Evolutionary conservation across 1,284 basidiomycete genomes (phyloP), one percentile per base, ranked within the genome.

Genomic region (Blastosporella zonata): DNA sequence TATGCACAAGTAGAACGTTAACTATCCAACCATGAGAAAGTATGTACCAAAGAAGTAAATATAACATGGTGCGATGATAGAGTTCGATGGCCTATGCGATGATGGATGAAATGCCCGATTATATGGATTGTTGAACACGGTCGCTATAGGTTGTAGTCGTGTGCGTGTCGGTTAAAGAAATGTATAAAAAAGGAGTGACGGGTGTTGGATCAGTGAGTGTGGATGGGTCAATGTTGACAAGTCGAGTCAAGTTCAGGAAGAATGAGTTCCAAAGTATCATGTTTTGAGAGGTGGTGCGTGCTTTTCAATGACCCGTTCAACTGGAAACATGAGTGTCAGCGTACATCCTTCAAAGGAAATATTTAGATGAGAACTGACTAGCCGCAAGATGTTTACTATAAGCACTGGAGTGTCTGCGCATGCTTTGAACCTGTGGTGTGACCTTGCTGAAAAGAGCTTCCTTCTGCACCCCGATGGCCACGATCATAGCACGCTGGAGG

Each of bases 371-470:
- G 34, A 44, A 71, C 87, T 56, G 63, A 90, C 89, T 90, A 34
- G 90, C 81, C 40, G 78, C 74, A 46, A 93, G 77, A 62, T 92
- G 88, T 67, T 90, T 89, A 68, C 78, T 86, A 63, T 89, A 86
- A 21, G 80, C 77, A 59, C 78, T 82, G 20, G 84, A 82, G 57
- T 82, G 83, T 57, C 79, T 75, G 47, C 86, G 80, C 77, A 93
- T 86, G 60, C 70, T 81, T 35, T 73, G 70, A 15, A 93, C 71
- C 55, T 90, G 81, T 23, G 84, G 79, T 34, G 78, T 76, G 42
- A 91, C 78, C 55, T 78, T 77, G 52, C 64, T 72, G 56, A 86
- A 77, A 25, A 93, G 66, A 4, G 66, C 63, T 35, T 84, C 81
- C 64, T 79, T 81, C 67, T 93, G 90, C 28, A 87, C 80, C 20